These are phyloP conservation scores for Cytospora piceicola DNA, from an alignment of 2,329 filamentous ascomycete species.

Conservation along the genomic window DNA sequence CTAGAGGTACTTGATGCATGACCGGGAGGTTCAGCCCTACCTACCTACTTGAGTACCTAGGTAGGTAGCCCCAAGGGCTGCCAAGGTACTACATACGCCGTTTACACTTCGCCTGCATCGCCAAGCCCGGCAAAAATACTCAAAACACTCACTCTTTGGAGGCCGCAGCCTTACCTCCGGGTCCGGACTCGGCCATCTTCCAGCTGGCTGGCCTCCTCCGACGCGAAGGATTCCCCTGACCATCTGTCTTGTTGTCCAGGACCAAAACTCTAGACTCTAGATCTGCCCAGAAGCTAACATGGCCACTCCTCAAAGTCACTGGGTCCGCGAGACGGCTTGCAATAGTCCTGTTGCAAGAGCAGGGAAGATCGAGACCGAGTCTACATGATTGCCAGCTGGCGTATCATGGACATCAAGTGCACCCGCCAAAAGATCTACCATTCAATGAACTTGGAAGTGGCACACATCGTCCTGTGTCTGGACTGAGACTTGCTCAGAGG, in stretches of 20 bases:
- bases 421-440: background rate
- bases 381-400: background rate
- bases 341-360: background rate
- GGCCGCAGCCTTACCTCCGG: background rate
- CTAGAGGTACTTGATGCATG: background rate
- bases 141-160: background rate
- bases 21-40: background rate
- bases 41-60: no score
- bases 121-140: background rate
- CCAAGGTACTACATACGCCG: no score
- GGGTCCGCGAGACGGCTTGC: background rate
- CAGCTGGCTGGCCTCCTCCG: background rate
- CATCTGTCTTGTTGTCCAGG: no score
- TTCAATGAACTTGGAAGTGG: no score
- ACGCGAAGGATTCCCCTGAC: background rate
- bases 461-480: no score
- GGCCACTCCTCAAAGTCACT: no score
- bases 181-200: background rate
- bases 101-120: background rate
- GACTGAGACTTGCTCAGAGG: no score
- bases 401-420: background rate
- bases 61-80: no score
- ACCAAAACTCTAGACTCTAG: no score
- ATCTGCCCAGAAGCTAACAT: no score
- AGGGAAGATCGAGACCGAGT: background rate